Conservation (phyloP, 768 basidiomycete species). For the Lepiota brunneoincarnata region DNA sequence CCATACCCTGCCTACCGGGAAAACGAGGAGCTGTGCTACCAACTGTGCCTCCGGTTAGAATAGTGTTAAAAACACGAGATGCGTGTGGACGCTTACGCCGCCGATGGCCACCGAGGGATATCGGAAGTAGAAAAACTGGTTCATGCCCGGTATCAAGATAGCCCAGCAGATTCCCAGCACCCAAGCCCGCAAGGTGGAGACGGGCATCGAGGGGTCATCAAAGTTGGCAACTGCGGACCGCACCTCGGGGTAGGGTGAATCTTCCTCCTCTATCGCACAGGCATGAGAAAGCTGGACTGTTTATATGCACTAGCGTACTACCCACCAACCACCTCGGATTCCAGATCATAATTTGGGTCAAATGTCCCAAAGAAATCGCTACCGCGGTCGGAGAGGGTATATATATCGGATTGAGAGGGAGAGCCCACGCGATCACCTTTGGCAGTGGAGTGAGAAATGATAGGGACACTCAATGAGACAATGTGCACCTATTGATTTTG, state of each 20-base stretch:
- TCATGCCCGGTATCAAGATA: conserved; percentile 65
- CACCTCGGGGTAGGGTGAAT: conserved; percentile 85
- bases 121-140: conserved; percentile 77
- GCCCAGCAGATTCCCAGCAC: conserved; percentile 54
- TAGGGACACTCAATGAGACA: no score
- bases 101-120: conserved; percentile 64
- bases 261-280: conserved; percentile 41
- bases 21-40: conserved; percentile 69
- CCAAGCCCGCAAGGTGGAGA: conserved; percentile 58
- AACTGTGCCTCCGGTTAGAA: conserved; percentile 32
- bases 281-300: conserved; percentile 3
- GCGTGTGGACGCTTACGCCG: conserved; percentile 30
- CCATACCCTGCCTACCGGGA: conserved; percentile 68
- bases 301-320: not conserved
- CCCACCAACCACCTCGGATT: conserved; percentile 13
- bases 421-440: conserved; percentile 1
- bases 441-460: not conserved
- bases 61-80: conserved; percentile 15
- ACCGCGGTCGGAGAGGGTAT: conserved; percentile 13
- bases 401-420: conserved; percentile 7
- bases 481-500: conserved; percentile 2
- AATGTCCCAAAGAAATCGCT: conserved; percentile 11
- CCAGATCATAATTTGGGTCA: conserved; percentile 18
- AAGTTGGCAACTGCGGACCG: conserved; percentile 73
- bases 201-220: conserved; percentile 66